Evolutionary conservation across 768 basidiomycete genomes (phyloP), one percentile per base, ranked within the genome.

Genomic region (Pleurotus djamor): DNA sequence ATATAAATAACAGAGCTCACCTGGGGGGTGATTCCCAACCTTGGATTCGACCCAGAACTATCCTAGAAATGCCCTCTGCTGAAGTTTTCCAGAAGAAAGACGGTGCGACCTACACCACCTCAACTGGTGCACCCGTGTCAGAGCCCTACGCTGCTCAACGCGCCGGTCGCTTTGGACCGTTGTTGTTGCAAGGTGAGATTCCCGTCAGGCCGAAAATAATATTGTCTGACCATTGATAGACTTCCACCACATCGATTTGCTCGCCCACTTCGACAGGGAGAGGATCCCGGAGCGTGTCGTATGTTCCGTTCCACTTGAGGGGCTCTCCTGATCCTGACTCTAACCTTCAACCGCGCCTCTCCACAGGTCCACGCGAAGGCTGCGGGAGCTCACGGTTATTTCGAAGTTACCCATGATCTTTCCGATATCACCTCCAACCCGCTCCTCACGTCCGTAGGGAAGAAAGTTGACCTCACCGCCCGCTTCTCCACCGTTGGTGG

Each of bases 401-500:
- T 98, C 74, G 86, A 93, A 76, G 82, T 92, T 64, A 96, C 95
- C 61, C 87, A 95, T 57, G 84, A 90, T 61, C 81, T 96, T 69
- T 84, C 85, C 59, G 94, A 96, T 66, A 77, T 94, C 66, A 90
- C 93, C 47, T 87, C 83, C 59, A 85, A 89, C 54, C 36, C 36
- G 48, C 49, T 59, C 50, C 38, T 59, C 5, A 41, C 36, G 59
- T 77, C 81, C 50, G 77, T 85, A 49, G 84, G 88, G 63, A 85
- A 85, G 75, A 79, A 89, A 74, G 86, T 87, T 56, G 85, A 83
- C 35, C 74, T 84, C 7, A 96, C 93, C 57, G 84, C 86, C 43
- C 88, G 96, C 48, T 98, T 97, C 84, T 94, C 92, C 48, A 98
- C 96, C 12, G 96, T 98, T 56, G 88, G 88, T 63, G 96, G 96